phyloP scores from a whole-genome alignment of 2,329 filamentous ascomycete species.

The Lachnellula arida region DNA sequence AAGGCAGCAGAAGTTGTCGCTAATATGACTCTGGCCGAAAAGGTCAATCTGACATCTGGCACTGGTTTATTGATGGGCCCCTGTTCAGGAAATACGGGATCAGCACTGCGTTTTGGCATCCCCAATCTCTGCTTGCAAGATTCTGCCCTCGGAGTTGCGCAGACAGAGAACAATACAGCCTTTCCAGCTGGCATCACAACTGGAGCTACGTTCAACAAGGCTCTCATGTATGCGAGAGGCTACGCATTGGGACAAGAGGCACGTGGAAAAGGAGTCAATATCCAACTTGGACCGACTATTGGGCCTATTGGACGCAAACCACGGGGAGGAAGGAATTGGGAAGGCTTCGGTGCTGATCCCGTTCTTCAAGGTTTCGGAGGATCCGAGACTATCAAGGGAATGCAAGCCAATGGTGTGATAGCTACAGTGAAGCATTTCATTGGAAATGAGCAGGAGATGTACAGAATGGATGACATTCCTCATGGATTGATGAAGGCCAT shows the following conservation, averaged over 20 bases:
- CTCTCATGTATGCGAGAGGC: slow-evolving; percentile 63
- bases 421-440: slow-evolving; percentile 54
- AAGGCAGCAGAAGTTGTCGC: slow-evolving; percentile 66
- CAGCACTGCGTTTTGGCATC: slow-evolving; percentile 64
- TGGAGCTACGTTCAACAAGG: slow-evolving; percentile 71
- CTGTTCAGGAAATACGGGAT: slow-evolving; percentile 74
- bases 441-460: slow-evolving; percentile 40
- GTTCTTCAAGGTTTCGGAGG: slow-evolving; percentile 53
- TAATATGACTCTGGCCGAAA: slow-evolving; percentile 75
- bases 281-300: slow-evolving; percentile 62
- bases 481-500: slow-evolving; percentile 32
- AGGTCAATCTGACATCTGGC: slow-evolving; percentile 71
- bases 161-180: slow-evolving; percentile 69
- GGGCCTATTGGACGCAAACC: slow-evolving; percentile 70
- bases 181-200: slow-evolving; percentile 77
- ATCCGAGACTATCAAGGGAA: slow-evolving; percentile 49
- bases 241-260: slow-evolving; percentile 67
- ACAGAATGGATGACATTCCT: slow-evolving; percentile 29
- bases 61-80: slow-evolving; percentile 66
- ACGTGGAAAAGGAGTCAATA: slow-evolving; percentile 67
- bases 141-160: slow-evolving; percentile 64
- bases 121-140: slow-evolving; percentile 70
- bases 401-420: slow-evolving; percentile 53
- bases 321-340: slow-evolving; percentile 70
- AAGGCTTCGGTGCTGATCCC: slow-evolving; percentile 68